These are phyloP conservation scores for Capsella bursapastoris DNA, from an alignment of 345 rosid genomes.

Conservation along the genomic window DNA sequence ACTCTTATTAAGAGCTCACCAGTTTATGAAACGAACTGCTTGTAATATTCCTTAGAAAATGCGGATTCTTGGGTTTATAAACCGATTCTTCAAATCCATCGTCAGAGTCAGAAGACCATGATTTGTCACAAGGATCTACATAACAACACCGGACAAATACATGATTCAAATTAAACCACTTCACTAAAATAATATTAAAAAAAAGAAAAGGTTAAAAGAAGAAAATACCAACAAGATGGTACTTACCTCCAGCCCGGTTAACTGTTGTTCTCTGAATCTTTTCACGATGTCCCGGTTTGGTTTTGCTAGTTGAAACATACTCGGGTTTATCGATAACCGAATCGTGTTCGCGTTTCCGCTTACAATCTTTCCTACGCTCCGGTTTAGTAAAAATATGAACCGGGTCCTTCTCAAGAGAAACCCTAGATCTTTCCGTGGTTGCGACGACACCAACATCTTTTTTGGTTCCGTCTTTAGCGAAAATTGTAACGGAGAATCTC, in stretches of 20 bases:
- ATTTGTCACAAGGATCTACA: constrained; percentile 22
- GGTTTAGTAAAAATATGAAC: constrained; percentile 6
- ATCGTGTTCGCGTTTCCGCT: constrained; percentile 23
- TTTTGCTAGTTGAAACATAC: not conserved
- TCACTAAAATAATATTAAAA: not conserved
- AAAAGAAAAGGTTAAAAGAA: not conserved
- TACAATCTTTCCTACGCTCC: not conserved
- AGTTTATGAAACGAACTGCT: not conserved
- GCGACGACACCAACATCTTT: constrained; percentile 19
- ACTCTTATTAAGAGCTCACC: constrained; percentile 18
- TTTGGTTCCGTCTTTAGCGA: constrained; percentile 33
- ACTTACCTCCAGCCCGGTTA: constrained; percentile 30
- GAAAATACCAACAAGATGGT: not conserved
- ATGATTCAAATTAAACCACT: not conserved
- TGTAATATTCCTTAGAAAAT: constrained; percentile 38
- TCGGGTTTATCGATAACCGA: constrained; percentile 10
- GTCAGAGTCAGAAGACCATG: constrained; percentile 12
- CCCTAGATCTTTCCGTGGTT: constrained; percentile 34
- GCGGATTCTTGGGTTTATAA: constrained; percentile 35
- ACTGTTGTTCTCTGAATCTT: constrained; percentile 1
- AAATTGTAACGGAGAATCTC: constrained; percentile 30
- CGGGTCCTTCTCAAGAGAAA: constrained; percentile 29
- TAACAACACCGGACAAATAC: not conserved
- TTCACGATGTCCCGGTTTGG: constrained; percentile 5
- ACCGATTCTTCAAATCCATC: constrained; percentile 15